phyloP scores from a whole-genome alignment of 352 stramenopile species.

The Globisporangium mamillatum region DNA sequence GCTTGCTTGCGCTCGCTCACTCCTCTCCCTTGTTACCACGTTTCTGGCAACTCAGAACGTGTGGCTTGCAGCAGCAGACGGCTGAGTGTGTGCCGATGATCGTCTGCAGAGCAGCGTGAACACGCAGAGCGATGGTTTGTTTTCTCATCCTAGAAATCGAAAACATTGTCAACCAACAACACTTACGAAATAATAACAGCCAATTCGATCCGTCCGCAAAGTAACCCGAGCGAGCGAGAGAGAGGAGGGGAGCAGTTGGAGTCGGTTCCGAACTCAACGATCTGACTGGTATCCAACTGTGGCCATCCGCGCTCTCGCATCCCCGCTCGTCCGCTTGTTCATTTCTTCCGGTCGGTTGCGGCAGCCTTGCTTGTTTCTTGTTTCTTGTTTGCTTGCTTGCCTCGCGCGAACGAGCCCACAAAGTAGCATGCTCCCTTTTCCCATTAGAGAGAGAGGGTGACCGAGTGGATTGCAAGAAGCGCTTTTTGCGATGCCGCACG shows the following conservation, averaged over 20 bases:
- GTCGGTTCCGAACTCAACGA: constrained; percentile 2
- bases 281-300: not conserved
- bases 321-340: not conserved
- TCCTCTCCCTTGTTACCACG: constrained; percentile 5
- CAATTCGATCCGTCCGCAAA: not conserved
- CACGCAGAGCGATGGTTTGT: not conserved
- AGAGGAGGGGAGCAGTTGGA: not conserved
- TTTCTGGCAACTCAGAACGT: constrained; percentile 10
- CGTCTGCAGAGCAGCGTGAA: not conserved
- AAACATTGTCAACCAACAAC: not conserved
- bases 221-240: not conserved
- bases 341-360: not conserved
- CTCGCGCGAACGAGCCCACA: not conserved
- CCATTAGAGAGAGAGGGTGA: not conserved
- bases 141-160: not conserved
- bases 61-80: constrained; percentile 1
- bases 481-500: not conserved
- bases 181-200: not conserved
- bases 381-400: not conserved
- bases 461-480: not conserved
- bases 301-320: not conserved
- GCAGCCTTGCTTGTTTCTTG: not conserved
- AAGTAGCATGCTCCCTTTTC: not conserved
- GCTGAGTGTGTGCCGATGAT: constrained; percentile 12
- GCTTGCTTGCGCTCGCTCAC: not conserved